A percentile compares a stretch with the other conserved stretches of the same genome.
These are phyloP conservation scores for Penicillium italicum DNA, from an alignment of 2,329 filamentous ascomycete genomes.

Conservation along the genomic window DNA sequence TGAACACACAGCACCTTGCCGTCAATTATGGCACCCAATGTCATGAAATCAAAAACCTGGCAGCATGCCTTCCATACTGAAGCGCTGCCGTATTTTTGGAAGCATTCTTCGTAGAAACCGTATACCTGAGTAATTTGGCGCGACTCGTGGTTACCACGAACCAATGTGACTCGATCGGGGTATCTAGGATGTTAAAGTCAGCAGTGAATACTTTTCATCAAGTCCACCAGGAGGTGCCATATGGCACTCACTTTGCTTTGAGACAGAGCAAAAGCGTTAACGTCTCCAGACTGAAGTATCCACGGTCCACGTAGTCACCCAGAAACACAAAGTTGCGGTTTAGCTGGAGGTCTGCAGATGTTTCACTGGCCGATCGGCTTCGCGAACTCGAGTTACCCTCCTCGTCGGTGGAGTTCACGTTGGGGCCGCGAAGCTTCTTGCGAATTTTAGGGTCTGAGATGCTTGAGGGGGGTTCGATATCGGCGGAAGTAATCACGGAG, in stretches of 20 bases:
- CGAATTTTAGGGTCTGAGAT: slow-evolving; percentile 84
- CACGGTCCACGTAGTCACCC: slow-evolving; percentile 70
- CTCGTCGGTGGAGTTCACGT: slow-evolving; percentile 27
- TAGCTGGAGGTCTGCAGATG: slow-evolving; percentile 41
- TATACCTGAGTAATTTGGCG: slow-evolving; percentile 97
- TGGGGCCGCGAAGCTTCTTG: slow-evolving; percentile 69
- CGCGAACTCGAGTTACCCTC: slow-evolving; percentile 31
- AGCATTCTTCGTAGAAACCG: slow-evolving; percentile 96
- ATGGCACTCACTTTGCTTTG: slow-evolving; percentile 60
- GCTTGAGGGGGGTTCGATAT: slow-evolving; percentile 84
- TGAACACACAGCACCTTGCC: slow-evolving; percentile 71
- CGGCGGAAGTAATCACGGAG: slow-evolving; percentile 79
- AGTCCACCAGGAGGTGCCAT: no score
- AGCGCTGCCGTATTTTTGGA: slow-evolving; percentile 91
- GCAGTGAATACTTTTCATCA: background rate
- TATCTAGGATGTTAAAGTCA: slow-evolving; percentile 53
- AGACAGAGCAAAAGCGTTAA: slow-evolving; percentile 69
- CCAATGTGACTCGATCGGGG: slow-evolving; percentile 93
- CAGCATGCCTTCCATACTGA: slow-evolving; percentile 98
- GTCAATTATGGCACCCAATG: slow-evolving; percentile 78
- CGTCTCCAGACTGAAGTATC: slow-evolving; percentile 71
- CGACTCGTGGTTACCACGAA: slow-evolving; percentile 93
- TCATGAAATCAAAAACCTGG: slow-evolving; percentile 96
- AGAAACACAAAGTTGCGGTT: slow-evolving; percentile 70
- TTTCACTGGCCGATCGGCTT: slow-evolving; percentile 29